Base-by-base conservation (phyloP, 2,329 filamentous ascomycete genomes). In the Colletotrichum sp. region DNA sequence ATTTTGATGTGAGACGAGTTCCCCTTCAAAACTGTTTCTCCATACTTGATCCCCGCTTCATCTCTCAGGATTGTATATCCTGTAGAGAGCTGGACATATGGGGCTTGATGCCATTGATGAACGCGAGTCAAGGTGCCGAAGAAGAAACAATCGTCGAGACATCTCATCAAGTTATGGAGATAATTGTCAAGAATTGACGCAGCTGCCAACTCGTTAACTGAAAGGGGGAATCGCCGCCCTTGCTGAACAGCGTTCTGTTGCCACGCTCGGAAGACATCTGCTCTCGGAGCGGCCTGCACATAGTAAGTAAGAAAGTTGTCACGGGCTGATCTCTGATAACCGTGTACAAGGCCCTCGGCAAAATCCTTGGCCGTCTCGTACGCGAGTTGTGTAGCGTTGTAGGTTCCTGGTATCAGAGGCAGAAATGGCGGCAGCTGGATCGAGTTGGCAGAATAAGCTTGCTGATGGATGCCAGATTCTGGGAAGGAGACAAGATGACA, bases 111-210 rank as follows among this genome's bases (percentile, higher is more conserved):
- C 5, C 39, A 18, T 15, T 25, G 43, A 18, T 58, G 56, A 15
- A 18, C 22, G n/a, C 52, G 61, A 5, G 65, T 76, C 60, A 76
- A 7, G 25, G 55, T 58, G 13, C 73, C 61, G 28, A 73, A 67
- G 32, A 70, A 76, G 69, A 77, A 67, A n/a, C 34, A 66, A 4
- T 69, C 48, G 69, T 77, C 74, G 5, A 74, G 39, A 9, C 13
- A 10, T 18, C 8, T 10, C 56, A 74, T 70, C 28, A 76, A 48
- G 8, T 25, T 7, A 10, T 25, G 25, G 6, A 70, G 30, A 27
- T 32, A 62, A 12, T 9, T 3, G 6, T 70, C 58, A 16, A 74
- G 56, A 30, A 12, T 16, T 7, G 18, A 13, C 25, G 43, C 30
- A 32, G 61, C 32, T 15, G 28, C 25, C 13, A 25, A 48, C 9